These are phyloP conservation scores for Calycina herbarum DNA, from an alignment of 2,329 filamentous ascomycete species.

Conservation along the genomic window DNA sequence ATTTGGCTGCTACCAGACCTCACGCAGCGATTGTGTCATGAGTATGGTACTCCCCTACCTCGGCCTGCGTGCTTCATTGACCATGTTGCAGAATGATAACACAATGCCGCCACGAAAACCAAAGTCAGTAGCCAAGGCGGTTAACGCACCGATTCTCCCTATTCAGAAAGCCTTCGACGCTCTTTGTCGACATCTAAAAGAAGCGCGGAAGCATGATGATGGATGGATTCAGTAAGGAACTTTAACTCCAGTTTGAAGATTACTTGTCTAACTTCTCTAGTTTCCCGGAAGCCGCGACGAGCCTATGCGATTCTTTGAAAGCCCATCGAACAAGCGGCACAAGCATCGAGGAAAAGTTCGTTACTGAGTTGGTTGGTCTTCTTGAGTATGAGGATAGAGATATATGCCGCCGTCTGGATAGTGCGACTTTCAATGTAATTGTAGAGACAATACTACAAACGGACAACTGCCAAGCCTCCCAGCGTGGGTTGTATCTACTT, in stretches of 20 bases:
- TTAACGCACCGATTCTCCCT: neutral
- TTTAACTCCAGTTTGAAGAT: neutral
- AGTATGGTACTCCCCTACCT: neutral
- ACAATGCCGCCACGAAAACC: conserved; percentile 4
- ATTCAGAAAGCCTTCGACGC: conserved; percentile 15
- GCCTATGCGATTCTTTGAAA: conserved; percentile 17
- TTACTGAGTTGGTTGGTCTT: conserved; percentile 14
- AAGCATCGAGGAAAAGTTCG: conserved; percentile 12
- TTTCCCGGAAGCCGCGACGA: neutral
- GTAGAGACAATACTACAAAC: conserved; percentile 27
- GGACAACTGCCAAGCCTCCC: conserved; percentile 23
- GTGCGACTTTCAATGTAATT: conserved; percentile 23
- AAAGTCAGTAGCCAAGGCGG: neutral
- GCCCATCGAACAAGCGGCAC: conserved; percentile 13
- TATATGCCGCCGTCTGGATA: conserved; percentile 27
- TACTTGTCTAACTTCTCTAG: conserved; percentile 7
- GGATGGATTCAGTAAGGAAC: conserved; percentile 20
- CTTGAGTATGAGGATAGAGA: conserved; percentile 24
- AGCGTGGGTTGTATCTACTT: conserved; percentile 32
- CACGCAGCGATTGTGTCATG: neutral
- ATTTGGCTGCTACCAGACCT: neutral
- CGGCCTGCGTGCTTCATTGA: neutral
- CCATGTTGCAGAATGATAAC: neutral
- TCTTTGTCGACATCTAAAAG: conserved; percentile 16
- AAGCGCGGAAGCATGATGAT: conserved; percentile 7